Conservation (phyloP, 2,329 filamentous ascomycete genomes). For the Periconia digitata region DNA sequence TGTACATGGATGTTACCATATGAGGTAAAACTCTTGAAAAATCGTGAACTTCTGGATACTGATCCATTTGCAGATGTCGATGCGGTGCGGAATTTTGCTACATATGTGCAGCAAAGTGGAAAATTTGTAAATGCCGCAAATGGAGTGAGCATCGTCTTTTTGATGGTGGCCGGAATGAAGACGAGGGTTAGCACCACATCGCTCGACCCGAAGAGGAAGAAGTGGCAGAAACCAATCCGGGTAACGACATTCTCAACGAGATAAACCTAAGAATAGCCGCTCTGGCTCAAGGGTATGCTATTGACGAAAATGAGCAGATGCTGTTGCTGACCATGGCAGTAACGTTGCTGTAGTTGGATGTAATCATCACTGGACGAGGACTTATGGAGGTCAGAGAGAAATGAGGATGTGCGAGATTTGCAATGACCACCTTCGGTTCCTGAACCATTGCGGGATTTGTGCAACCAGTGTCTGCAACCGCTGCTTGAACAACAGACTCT, state of each 20-base stretch:
- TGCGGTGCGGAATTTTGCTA: slow-evolving; percentile 73
- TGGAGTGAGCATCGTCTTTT: slow-evolving; percentile 14
- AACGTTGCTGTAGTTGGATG: slow-evolving; percentile 4
- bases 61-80: slow-evolving; percentile 9
- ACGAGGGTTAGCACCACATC: slow-evolving; percentile 5
- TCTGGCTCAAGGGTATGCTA: slow-evolving; percentile 15
- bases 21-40: slow-evolving; percentile 11
- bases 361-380: slow-evolving; percentile 2
- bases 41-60: neutral
- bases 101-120: slow-evolving; percentile 55
- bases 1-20: slow-evolving; percentile 13
- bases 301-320: slow-evolving; percentile 7
- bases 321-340: neutral
- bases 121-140: slow-evolving; percentile 13
- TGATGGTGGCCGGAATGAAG: slow-evolving; percentile 2
- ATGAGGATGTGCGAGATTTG: slow-evolving; percentile 4
- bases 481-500: slow-evolving; percentile 12
- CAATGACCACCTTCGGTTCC: slow-evolving; percentile 9
- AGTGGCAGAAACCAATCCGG: slow-evolving; percentile 12
- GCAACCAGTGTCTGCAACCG: slow-evolving; percentile 11
- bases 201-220: slow-evolving; percentile 19
- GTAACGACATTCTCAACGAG: slow-evolving; percentile 9
- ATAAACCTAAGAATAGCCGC: slow-evolving; percentile 15
- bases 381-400: too few species aligned
- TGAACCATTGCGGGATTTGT: slow-evolving; percentile 9